Evolutionary conservation across 192 early-diverging fungal genomes (phyloP), one percentile per base, ranked within the genome.

Genomic region (Rhizoclosmatium sp.): DNA sequence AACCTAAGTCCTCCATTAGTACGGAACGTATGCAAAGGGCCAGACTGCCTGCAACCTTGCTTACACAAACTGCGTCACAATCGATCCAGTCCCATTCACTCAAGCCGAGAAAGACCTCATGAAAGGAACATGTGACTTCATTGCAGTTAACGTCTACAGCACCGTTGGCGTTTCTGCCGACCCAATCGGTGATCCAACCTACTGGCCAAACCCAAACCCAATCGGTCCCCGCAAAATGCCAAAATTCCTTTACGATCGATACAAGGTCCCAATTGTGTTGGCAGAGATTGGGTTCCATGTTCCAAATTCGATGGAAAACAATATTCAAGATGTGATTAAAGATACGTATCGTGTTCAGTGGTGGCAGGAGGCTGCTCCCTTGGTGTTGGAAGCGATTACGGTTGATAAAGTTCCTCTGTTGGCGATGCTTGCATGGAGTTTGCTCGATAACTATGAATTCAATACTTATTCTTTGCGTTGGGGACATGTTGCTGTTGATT

Each of bases 81-180:
- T 40, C 47, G 5, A 40, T 14, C 45, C 84, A 14, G 85, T 85
- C 31, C 31, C 54, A 16, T 85, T 87, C 75, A 87, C 82, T 21
- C 19, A n/a, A 10, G 82, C 82, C 21, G 47, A 86, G 54, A 51
- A 82, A 31, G 69, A 69, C 2, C 16, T 87, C 41, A 54, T 87
- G 68, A 82, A 81, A 61, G 80, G 78, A 19, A 85, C 80, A n/a
- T 72, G 69, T n/a, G 86, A 87, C 54, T 87, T 81, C 71, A 76
- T 86, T 58, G 86, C 78, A 16, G 73, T 85, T 46, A 87, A 87
- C 76, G 73, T 81, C 14, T 87, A 87, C 76, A 76, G 71, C 12
- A 76, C 65, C 3, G 46, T 5, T 54, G 75, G 64, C 4, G 4
- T 67, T 40, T 48, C 75, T 7, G 61, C 21, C 2, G 19, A 39